Conservation (phyloP, 1,139 yeast species). For the Candida sp. region DNA sequence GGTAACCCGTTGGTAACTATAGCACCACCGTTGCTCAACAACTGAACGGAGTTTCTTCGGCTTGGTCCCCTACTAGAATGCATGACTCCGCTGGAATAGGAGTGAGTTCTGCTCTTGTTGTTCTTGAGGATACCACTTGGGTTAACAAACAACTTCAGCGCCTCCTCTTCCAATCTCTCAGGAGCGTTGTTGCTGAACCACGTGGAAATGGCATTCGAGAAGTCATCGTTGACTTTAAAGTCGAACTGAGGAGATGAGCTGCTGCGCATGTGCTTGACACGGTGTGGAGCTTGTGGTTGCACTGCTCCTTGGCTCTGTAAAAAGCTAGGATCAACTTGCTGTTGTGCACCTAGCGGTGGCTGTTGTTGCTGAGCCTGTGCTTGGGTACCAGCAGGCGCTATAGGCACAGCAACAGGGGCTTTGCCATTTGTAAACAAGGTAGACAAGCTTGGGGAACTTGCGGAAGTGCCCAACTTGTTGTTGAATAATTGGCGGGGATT, state of each 20-base stretch:
- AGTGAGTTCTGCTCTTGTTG: constrained; percentile 10
- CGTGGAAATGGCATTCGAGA: constrained; percentile 11
- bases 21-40: constrained; percentile 5
- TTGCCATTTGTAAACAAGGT: constrained; percentile 13
- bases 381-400: no score
- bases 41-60: constrained; percentile 14
- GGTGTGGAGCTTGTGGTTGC: constrained; percentile 3
- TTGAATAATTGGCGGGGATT: constrained; percentile 37
- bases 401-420: constrained; percentile 5
- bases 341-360: constrained; percentile 1
- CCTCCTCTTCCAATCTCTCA: constrained; percentile 4
- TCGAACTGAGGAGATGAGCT: constrained; percentile 16
- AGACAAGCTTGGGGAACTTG: constrained; percentile 18
- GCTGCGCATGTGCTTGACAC: constrained; percentile 13
- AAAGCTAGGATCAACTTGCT: neutral
- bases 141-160: constrained; percentile 5
- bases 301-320: constrained; percentile 1
- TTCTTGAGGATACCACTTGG: constrained; percentile 8
- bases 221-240: constrained; percentile 10
- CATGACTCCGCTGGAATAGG: constrained; percentile 13
- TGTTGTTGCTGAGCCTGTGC: neutral
- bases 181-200: constrained; percentile 8
- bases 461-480: constrained; percentile 16
- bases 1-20: constrained; percentile 5
- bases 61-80: constrained; percentile 8